A percentile compares a stretch with the other conserved stretches of the same genome.
These are phyloP conservation scores for Cyberlindnera xishuangbannaensis DNA, from an alignment of 805 yeast species.

Conservation along the genomic window DNA sequence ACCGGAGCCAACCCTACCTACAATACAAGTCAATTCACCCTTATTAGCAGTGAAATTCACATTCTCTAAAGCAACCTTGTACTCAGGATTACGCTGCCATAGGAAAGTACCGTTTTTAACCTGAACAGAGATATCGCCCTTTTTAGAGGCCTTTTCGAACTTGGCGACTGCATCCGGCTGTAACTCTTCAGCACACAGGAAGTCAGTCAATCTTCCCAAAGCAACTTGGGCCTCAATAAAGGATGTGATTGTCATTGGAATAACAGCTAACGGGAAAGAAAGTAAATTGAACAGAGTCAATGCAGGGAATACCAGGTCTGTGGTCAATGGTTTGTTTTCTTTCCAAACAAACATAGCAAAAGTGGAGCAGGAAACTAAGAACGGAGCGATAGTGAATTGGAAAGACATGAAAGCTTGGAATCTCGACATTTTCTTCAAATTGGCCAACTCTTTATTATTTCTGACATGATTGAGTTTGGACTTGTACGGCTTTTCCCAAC, in stretches of 20 bases:
- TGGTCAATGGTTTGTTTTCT: slow-evolving; percentile 60
- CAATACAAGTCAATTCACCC: slow-evolving; percentile 78
- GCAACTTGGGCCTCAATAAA: slow-evolving; percentile 89
- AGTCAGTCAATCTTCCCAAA: slow-evolving; percentile 63
- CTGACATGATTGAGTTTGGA: slow-evolving; percentile 72
- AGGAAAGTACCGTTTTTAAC: slow-evolving; percentile 65
- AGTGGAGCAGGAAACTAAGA: slow-evolving; percentile 82
- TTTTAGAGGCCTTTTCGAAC: slow-evolving; percentile 40
- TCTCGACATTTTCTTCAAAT: slow-evolving; percentile 67
- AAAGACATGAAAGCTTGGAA: slow-evolving; percentile 66
- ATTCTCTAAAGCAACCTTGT: slow-evolving; percentile 60
- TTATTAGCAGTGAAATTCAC: slow-evolving; percentile 60
- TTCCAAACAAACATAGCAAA: slow-evolving; percentile 72
- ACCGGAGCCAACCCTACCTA: slow-evolving; percentile 89
- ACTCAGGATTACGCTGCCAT: slow-evolving; percentile 70
- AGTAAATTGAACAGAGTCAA: slow-evolving; percentile 81
- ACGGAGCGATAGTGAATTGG: slow-evolving; percentile 83
- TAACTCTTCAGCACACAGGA: slow-evolving; percentile 70
- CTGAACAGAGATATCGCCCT: slow-evolving; percentile 64
- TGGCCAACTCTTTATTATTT: slow-evolving; percentile 78
- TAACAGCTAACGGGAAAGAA: slow-evolving; percentile 84
- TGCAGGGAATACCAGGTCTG: slow-evolving; percentile 92
- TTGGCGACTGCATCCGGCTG: slow-evolving; percentile 68
- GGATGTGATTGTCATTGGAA: slow-evolving; percentile 85
- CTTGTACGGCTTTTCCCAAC: slow-evolving; percentile 90